A percentile compares a stretch with the other conserved stretches of the same genome.
Conservation (phyloP, 495 filamentous ascomycete genomes). For the Chaetomidium leptoderma region DNA sequence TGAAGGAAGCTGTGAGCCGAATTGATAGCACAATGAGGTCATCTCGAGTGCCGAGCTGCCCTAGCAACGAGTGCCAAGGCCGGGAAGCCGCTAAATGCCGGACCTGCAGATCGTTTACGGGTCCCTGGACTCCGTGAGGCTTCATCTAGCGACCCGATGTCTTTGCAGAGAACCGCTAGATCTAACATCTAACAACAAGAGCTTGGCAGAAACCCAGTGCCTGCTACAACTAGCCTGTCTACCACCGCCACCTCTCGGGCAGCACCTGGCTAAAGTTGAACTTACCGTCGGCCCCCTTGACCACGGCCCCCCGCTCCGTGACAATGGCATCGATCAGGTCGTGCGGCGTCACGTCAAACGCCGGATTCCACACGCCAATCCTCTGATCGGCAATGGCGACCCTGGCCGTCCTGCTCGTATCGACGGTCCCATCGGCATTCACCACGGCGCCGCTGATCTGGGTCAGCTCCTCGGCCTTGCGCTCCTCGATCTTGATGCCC, state of each 20-base stretch:
- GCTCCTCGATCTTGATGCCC: slow-evolving; percentile 84
- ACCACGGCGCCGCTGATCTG: slow-evolving; percentile 70
- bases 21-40: slow-evolving; percentile 11
- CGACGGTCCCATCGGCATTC: slow-evolving; percentile 44
- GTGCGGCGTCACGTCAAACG: slow-evolving; percentile 89
- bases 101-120: background rate
- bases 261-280: slow-evolving; percentile 63
- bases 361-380: slow-evolving; percentile 90
- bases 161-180: too few relatives aligned
- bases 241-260: slow-evolving; percentile 45
- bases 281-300: slow-evolving; percentile 65
- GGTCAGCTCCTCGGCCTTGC: slow-evolving; percentile 71
- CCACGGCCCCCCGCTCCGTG: slow-evolving; percentile 83
- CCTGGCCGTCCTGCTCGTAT: slow-evolving; percentile 54
- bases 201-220: background rate
- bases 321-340: slow-evolving; percentile 88
- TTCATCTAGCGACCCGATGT: too few relatives aligned
- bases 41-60: slow-evolving; percentile 1
- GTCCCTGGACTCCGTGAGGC: too few relatives aligned
- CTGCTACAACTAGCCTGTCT: background rate
- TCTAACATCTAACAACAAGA: slow-evolving; percentile 1
- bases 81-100: background rate
- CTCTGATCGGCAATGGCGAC: slow-evolving; percentile 76
- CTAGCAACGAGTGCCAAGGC: background rate
- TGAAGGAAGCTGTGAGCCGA: background rate